Evolutionary conservation across 1,284 basidiomycete species (phyloP).

Genomic region (Takashimella koratensis): DNA sequence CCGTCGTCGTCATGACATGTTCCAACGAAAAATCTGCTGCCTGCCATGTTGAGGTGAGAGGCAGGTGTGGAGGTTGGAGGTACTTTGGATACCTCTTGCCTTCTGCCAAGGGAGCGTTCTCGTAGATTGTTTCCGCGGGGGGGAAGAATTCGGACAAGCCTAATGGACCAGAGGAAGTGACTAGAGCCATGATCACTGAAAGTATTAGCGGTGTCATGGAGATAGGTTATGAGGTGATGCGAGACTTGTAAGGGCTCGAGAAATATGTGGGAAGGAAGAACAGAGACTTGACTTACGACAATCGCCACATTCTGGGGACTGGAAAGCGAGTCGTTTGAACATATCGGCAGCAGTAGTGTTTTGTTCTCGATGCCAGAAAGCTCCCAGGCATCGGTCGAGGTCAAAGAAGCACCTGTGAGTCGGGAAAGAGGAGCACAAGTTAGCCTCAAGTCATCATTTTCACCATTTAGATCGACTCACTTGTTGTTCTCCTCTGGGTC

Average conservation of each 20-base stretch:
- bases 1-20: conserved; percentile 41
- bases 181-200: conserved; percentile 53
- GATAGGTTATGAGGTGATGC: too few relatives aligned
- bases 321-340: conserved; percentile 54
- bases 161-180: conserved; percentile 50
- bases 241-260: background rate
- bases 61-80: conserved; percentile 48
- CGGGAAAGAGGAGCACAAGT: too few relatives aligned
- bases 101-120: conserved; percentile 8
- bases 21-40: conserved; percentile 51
- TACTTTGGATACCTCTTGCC: conserved; percentile 15
- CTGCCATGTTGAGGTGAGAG: conserved; percentile 50
- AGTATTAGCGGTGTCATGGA: background rate
- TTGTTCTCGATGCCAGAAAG: conserved; percentile 38
- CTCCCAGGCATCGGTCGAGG: conserved; percentile 44
- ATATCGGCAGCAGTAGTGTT: conserved; percentile 44
- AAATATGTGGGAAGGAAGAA: background rate
- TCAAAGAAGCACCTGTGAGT: conserved; percentile 35
- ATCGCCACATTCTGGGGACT: conserved; percentile 53
- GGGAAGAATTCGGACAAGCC: conserved; percentile 55
- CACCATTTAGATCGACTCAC: too few relatives aligned
- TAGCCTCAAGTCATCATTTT: too few relatives aligned
- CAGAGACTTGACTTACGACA: conserved; percentile 49
- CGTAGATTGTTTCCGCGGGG: conserved; percentile 20
- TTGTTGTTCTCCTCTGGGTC: conserved; percentile 14